phyloP scores from a whole-genome alignment of 208 protist species.

The Trypanosomatidae sp. region DNA sequence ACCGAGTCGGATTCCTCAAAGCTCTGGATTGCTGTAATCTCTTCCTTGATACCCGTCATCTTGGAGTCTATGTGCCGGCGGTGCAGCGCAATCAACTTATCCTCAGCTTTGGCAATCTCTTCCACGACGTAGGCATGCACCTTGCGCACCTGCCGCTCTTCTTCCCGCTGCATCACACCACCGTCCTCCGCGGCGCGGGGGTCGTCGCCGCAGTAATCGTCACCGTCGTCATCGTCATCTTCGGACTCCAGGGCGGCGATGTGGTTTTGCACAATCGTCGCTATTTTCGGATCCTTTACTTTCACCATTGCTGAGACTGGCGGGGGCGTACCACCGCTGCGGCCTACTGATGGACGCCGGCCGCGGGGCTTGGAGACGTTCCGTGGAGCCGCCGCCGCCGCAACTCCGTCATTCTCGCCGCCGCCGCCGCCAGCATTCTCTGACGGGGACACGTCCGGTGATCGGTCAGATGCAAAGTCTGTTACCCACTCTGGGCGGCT shows the following conservation, averaged over 20 bases:
- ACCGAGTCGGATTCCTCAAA: conserved; percentile 92
- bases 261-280: conserved; percentile 87
- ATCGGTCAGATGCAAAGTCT: conserved; percentile 54
- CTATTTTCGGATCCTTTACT: conserved; percentile 88
- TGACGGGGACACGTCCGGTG: conserved; percentile 24
- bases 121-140: conserved; percentile 92
- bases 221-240: conserved; percentile 62
- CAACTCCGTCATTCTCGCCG: conserved; percentile 5
- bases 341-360: conserved; percentile 11
- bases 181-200: conserved; percentile 1
- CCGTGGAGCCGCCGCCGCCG: not conserved
- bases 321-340: conserved; percentile 18
- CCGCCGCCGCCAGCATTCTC: conserved; percentile 11
- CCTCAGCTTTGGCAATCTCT: conserved; percentile 93
- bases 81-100: conserved; percentile 92
- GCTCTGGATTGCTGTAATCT: conserved; percentile 89
- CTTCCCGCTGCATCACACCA: conserved; percentile 42
- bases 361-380: conserved; percentile 20
- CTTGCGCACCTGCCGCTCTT: conserved; percentile 83
- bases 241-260: conserved; percentile 64
- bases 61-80: conserved; percentile 93
- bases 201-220: conserved; percentile 31
- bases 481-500: conserved; percentile 76
- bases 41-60: conserved; percentile 94
- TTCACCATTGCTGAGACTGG: conserved; percentile 21